Base-by-base conservation (phyloP, 345 rosid species). In the Litchi chinensis region DNA sequence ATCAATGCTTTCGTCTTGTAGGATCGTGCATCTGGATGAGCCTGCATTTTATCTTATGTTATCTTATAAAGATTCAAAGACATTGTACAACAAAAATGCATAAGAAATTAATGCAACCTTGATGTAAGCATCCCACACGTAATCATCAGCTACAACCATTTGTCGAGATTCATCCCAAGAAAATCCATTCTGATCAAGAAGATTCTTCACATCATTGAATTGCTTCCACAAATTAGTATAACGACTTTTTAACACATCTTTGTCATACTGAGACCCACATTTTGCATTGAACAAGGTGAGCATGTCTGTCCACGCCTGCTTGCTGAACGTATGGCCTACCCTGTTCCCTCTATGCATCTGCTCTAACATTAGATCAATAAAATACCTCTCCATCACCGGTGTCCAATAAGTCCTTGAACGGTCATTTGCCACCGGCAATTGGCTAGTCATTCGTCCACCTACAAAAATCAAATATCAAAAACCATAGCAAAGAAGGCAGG, bases 221-320 rank as follows among this genome's bases (percentile, higher is more conserved):
- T 89, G 97, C 78, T 89, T 92, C 98, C 98, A 92, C 12, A 91
- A 74, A 81, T 85, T 89, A 3, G 98, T 86, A 65, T 94, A 94
- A 8, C 95, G 91, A 79, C 84, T 81, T 79, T 94, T 94, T 73
- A 91, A 81, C 41, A 90, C 92, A 82, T 94, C 98, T 79, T 92
- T 92, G 75, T 94, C 97, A 40, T 91, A 94, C 65, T 92, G 97
- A 56, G 94, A 91, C 10, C 85, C 90, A 81, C 92, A 94, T 50
- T 91, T 86, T 2, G 90, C 80, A 79, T 90, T 92, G 90, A 94
- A 94, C 50, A 85, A 76, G 0, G 65, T 19, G 2, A 90, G 88
- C 98, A 94, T 94, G 70, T 91, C 92, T 22, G 75, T 87, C 98
- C 98, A 94, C 0, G 98, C 98, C 72, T 88, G 94, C 80, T 92